A percentile compares a stretch with the other conserved stretches of the same genome.
These are phyloP conservation scores for Jamesozyma gamospora DNA, from an alignment of 805 yeast species.

Conservation along the genomic window DNA sequence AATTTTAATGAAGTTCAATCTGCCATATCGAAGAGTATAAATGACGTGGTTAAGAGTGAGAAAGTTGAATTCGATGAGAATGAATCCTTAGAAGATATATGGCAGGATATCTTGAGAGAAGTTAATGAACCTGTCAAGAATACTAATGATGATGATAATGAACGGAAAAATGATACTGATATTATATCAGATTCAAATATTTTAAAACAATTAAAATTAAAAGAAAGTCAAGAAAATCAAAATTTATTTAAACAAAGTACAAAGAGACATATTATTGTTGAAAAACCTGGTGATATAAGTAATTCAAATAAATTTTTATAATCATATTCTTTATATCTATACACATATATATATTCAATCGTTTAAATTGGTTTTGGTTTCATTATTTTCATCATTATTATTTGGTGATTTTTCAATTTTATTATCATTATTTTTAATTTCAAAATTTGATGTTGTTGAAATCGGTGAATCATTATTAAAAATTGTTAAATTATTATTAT, in stretches of 20 bases:
- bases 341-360: background rate
- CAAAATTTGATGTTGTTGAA: too few relatives aligned
- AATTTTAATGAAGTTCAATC: conserved; percentile 1
- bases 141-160: background rate
- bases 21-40: conserved; percentile 9
- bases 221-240: conserved; percentile 20
- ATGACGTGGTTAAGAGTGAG: conserved; percentile 7
- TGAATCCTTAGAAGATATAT: conserved; percentile 24
- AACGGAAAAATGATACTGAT: conserved; percentile 5
- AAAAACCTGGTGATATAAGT: conserved; percentile 32
- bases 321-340: background rate
- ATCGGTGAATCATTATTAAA: too few relatives aligned
- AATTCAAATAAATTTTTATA: conserved; percentile 33
- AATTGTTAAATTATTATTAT: background rate
- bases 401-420: too few relatives aligned
- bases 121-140: conserved; percentile 4
- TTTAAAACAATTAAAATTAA: conserved; percentile 10
- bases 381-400: too few relatives aligned
- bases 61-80: conserved; percentile 6
- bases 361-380: too few relatives aligned
- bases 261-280: conserved; percentile 30
- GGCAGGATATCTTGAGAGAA: conserved; percentile 21
- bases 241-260: conserved; percentile 26
- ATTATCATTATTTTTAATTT: too few relatives aligned
- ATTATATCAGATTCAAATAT: conserved; percentile 13